Evolutionary conservation across 202 grass and related monocot genomes (phyloP).

Genomic region (Cymbopogon flexuosus): DNA sequence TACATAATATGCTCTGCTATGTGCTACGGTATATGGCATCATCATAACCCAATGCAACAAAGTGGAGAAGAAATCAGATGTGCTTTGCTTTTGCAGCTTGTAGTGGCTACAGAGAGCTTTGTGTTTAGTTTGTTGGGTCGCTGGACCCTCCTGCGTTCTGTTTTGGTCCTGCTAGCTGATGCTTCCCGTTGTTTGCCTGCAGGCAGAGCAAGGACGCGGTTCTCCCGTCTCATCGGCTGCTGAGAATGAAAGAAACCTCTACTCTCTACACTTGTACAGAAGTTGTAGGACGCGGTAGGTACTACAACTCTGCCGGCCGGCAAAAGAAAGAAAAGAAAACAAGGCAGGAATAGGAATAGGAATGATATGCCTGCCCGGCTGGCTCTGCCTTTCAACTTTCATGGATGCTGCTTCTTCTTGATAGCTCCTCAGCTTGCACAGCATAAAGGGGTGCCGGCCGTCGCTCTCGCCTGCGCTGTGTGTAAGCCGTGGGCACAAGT

Average conservation of each 20-base stretch:
- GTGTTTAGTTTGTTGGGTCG: no score
- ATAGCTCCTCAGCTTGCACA: neutral
- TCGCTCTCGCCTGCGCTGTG: neutral
- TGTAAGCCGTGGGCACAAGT: neutral
- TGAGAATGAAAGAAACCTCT: no score
- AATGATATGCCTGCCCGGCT: neutral
- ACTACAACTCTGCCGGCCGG: no score
- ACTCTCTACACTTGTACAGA: no score
- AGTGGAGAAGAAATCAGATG: neutral
- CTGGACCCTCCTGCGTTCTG: no score
- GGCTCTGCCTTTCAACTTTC: neutral
- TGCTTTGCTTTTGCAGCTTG: constrained; percentile 9
- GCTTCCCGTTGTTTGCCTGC: neutral
- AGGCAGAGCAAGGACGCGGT: neutral
- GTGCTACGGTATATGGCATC: no score
- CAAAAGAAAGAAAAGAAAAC: neutral
- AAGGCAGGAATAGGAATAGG: neutral
- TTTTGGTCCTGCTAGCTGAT: no score
- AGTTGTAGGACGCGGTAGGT: no score
- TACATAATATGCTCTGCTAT: no score
- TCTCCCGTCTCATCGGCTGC: no score
- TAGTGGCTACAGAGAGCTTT: neutral
- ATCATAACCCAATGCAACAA: neutral
- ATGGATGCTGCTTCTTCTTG: neutral
- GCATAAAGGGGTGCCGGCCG: no score